Base-by-base conservation (phyloP, 192 early-diverging fungal species). In the Funneliformis mosseae region DNA sequence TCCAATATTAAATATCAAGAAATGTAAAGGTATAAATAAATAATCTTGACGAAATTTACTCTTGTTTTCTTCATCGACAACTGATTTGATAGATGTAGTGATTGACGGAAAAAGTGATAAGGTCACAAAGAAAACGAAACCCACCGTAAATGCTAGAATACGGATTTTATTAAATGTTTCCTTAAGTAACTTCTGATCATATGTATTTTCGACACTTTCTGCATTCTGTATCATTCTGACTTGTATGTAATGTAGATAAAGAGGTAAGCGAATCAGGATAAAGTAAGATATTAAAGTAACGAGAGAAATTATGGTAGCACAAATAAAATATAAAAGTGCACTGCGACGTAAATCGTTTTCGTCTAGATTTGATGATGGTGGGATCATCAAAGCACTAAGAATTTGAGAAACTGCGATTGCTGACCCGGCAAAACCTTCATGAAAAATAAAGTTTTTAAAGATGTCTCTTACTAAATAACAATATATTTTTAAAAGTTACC, bases 91-190 rank as follows among this genome's bases (percentile, higher is more conserved):
- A 42, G 90, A 90, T 62, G 91, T 84, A 3, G 94, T 96, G 48
- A 95, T 86, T 11, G 94, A 92, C 0, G 94, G 94, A 81, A 92
- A 96, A 10, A 95, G 81, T 14, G 90, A 85, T 18, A 96, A 81
- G 0, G 94, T 96, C 60, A 94, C 81, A 11, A 87, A 76, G 83
- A 93, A 94, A 42, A 91, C 86, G 27, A 92, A 82, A 5, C 87
- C 79, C 7, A 93, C 85, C 14, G 89, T 83, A 62, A 90, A 86
- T 33, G 85, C 84, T 64, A 89, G 78, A 23, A 74, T 73, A 45
- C 79, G 27, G 23, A 86, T 63, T 59, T 78, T 82, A 39, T 81
- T 69, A 25, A 78, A 46, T 79, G 67, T 79, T 21, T 6, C 18
- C 9, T 0, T 38, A 41, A 79, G 21, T 38, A n/a, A 70, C 43